Percentiles rank a stretch among this genome's conserved stretches.
Conservation (phyloP, 1,284 basidiomycete species). For the Trichosporon sp. region DNA sequence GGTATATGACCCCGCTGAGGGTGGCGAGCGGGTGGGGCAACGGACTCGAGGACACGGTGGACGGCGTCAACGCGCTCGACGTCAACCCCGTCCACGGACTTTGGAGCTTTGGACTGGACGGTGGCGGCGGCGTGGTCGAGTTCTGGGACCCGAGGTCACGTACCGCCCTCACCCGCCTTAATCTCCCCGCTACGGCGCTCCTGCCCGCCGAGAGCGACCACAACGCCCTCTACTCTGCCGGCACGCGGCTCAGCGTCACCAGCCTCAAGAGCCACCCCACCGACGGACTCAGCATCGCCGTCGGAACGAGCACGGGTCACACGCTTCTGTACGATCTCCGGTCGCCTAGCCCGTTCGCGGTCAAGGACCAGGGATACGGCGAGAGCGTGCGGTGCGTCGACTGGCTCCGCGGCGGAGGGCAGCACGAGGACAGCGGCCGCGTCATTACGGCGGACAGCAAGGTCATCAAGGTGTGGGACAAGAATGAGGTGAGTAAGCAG, state of each 20-base stretch:
- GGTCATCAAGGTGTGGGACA: conserved; percentile 93
- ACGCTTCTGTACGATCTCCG: conserved; percentile 93
- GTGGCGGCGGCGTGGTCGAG: conserved; percentile 70
- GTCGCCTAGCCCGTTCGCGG: conserved; percentile 70
- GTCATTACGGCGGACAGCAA: conserved; percentile 87
- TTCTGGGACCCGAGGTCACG: conserved; percentile 94
- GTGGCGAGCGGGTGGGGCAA: conserved; percentile 55
- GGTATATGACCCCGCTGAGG: conserved; percentile 73
- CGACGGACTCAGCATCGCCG: conserved; percentile 87
- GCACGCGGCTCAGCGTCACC: conserved; percentile 62
- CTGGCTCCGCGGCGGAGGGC: conserved; percentile 89
- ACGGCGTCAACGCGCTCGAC: conserved; percentile 86
- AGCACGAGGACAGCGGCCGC: conserved; percentile 67
- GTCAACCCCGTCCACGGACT: conserved; percentile 92
- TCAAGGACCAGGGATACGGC: conserved; percentile 97
- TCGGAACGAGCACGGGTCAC: conserved; percentile 92
- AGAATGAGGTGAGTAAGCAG: conserved; percentile 61
- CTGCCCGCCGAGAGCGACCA: conserved; percentile 48
- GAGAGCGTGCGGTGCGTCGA: conserved; percentile 77
- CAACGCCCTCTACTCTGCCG: conserved; percentile 26
- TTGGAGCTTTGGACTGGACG: conserved; percentile 69
- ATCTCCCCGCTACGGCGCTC: conserved; percentile 63
- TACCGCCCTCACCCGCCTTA: conserved; percentile 55
- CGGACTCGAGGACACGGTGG: conserved; percentile 52
- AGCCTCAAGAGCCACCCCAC: conserved; percentile 68